Evolutionary conservation across 257 asterid genomes (phyloP), one percentile per base, ranked within the genome.

Genomic region (Ligustrum vulgare): DNA sequence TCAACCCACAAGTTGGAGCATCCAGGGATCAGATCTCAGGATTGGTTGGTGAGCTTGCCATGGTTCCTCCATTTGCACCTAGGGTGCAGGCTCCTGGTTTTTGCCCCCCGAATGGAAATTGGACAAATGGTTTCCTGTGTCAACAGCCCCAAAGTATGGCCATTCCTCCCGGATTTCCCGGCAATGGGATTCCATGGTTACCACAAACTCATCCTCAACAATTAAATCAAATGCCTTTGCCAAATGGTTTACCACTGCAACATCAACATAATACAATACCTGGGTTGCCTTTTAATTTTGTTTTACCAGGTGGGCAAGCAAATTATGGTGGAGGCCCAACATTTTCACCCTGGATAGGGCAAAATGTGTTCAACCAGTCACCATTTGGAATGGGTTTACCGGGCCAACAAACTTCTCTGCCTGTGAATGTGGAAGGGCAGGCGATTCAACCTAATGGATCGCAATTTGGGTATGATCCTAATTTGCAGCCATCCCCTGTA

Each of bases 101-200:
- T 72, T 34, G 70, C 58, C 65, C 89, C 49, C 85, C 93, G 28
- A 80, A 72, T 18, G 91, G 88, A 22, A 74, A 62, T 36, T 85
- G 94, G 89, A 75, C 58, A 35, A 82, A 78, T 60, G 87, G 89
- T 35, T 77, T 85, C 77, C 90, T 82, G 11, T 75, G 56, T 65
- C 91, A 80, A 41, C 94, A 84, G 76, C 91, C 84, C 10, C 93
- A 72, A 41, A 82, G 37, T 72, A 63, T 80, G 33, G 88, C 87
- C 79, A 33, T 85, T 77, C 83, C 86, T 41, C 47, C 78, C 16
- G 86, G 82, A 22, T 73, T 85, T 28, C 87, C 90, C 8, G 58
- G 84, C 20, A 83, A 81, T 39, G 82, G 84, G 47, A 85, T 87
- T 88, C 82, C 80, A n/a, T 88, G 90, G 94, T 75, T 86, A 84